Percentiles rank a stretch among this genome's conserved stretches.
phyloP scores from a whole-genome alignment of 1,284 basidiomycete genomes.

The Pisolithus thermaeus region DNA sequence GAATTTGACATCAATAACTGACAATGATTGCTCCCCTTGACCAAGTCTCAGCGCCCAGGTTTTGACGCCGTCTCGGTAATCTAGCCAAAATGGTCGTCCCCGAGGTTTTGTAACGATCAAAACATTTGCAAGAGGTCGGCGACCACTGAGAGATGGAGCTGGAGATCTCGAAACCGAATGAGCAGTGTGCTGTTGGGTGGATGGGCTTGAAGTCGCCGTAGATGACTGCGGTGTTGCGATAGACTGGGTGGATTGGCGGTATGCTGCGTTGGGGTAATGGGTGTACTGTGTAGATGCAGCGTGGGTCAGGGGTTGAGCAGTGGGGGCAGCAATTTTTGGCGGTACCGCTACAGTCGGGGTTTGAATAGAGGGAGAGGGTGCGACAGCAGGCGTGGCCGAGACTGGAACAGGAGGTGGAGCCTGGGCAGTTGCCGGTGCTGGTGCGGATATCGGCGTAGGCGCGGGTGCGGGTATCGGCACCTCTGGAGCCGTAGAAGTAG shows the following conservation, averaged over 20 bases:
- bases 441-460: slow-evolving; percentile 21
- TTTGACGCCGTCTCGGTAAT: slow-evolving; percentile 59
- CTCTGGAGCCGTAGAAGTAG: slow-evolving; percentile 10
- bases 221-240: slow-evolving; percentile 18
- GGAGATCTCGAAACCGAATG: slow-evolving; percentile 39
- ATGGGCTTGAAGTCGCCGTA: slow-evolving; percentile 14
- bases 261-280: slow-evolving; percentile 45
- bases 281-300: slow-evolving; percentile 20
- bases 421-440: slow-evolving; percentile 17
- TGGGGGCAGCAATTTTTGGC: slow-evolving; percentile 23
- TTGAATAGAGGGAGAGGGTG: not conserved
- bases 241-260: slow-evolving; percentile 30
- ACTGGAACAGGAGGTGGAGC: slow-evolving; percentile 19
- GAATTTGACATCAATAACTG: slow-evolving; percentile 49
- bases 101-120: slow-evolving; percentile 50
- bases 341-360: slow-evolving; percentile 2
- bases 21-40: slow-evolving; percentile 45
- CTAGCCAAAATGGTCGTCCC: slow-evolving; percentile 50
- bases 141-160: slow-evolving; percentile 37
- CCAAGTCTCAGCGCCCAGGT: slow-evolving; percentile 60
- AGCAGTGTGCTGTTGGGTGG: slow-evolving; percentile 15
- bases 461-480: slow-evolving; percentile 12
- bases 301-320: slow-evolving; percentile 24
- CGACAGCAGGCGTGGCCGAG: not conserved
- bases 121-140: slow-evolving; percentile 45